A percentile compares a stretch with the other conserved stretches of the same genome.
These are phyloP conservation scores for Acorus calamus DNA, from an alignment of 106 monocot species.

Conservation along the genomic window DNA sequence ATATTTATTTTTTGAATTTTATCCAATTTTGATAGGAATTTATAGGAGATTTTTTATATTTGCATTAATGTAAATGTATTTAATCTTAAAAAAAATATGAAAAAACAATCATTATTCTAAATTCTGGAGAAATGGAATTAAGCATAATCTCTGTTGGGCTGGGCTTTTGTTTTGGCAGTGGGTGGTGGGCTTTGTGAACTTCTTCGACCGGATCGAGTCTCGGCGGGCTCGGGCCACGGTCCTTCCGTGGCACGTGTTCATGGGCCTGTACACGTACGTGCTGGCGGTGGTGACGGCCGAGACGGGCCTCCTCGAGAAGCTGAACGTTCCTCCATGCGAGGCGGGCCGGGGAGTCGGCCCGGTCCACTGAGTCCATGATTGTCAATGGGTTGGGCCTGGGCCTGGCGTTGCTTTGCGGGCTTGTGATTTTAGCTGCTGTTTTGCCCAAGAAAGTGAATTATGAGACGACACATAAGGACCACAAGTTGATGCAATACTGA, in stretches of 20 bases:
- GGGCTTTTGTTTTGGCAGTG: too few species aligned
- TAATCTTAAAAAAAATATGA: too few species aligned
- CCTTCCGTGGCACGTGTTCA: constrained; percentile 56
- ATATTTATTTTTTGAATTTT: too few species aligned
- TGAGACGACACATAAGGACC: too few species aligned
- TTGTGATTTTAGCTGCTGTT: constrained; percentile 42
- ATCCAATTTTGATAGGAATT: too few species aligned
- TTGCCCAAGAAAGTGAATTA: constrained; percentile 8
- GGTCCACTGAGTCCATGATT: constrained; percentile 26
- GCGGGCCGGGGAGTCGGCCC: constrained; percentile 1
- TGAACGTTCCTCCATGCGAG: constrained; percentile 45
- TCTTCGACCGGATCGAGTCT: constrained; percentile 38
- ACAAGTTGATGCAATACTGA: too few species aligned
- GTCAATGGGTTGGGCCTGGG: constrained; percentile 47
- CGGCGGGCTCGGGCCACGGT: constrained; percentile 17
- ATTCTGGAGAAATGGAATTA: too few species aligned
- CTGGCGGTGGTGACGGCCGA: constrained; percentile 57
- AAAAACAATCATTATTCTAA: too few species aligned
- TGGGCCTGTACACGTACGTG: constrained; percentile 49
- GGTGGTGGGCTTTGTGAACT: constrained; percentile 37
- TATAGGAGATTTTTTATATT: too few species aligned
- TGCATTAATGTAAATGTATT: too few species aligned
- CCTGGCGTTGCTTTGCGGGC: constrained; percentile 34
- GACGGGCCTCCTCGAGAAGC: constrained; percentile 69
- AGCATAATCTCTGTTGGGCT: background rate